Base-by-base conservation (phyloP, 1,284 basidiomycete genomes). In the Cutaneotrichosporon curvatum region DNA sequence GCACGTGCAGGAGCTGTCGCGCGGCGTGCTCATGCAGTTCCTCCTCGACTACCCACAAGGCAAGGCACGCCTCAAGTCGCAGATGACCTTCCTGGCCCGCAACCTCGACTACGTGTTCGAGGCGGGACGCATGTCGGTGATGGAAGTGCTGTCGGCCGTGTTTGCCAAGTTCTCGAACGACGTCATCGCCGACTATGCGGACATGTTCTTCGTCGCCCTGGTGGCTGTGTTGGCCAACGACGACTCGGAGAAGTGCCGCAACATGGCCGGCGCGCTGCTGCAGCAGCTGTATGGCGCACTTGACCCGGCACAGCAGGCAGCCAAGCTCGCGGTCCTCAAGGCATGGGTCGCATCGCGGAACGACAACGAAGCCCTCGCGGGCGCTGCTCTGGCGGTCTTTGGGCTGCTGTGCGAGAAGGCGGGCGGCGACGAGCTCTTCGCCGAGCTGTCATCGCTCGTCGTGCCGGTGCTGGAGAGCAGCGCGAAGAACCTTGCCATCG, bases 1-100 rank as follows among this genome's bases (percentile, higher is more conserved):
- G 0, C 85, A 88, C 57, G 90, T 95, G 8, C 90, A 92, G 62
- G 92, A 95, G 63, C 80, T 87, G 1, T 94, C 88, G 60, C 84
- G 95, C 19, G 81, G 85, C 33, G 81, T 91, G 25, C 79, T 94
- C 33, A 79, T 98, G 36, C 89, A 95, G 63, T 99, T 99, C 78
- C 75, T 98, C 48, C 81, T 98, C 33, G 94, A 99, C 62, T 99
- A 98, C 62, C 95, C 95, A 2, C 95, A 98, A 68, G 95, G 95
- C 31, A 87, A 89, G 59, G 87, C 85, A 2, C 81, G 94, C 3
- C 76, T 98, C 11, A 83, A 82, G 52, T 84, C 82, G 42, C 87
- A 89, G 59, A 86, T 99, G 79, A 80, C 83, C 0, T 96, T 96
- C 75, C 78, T 99, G 21, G 88, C 90, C 20, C 89, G 88, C 68